A percentile compares a stretch with the other conserved stretches of the same genome.
Conservation (phyloP, 208 protist genomes). For the Acanthamoeba royreba region DNA sequence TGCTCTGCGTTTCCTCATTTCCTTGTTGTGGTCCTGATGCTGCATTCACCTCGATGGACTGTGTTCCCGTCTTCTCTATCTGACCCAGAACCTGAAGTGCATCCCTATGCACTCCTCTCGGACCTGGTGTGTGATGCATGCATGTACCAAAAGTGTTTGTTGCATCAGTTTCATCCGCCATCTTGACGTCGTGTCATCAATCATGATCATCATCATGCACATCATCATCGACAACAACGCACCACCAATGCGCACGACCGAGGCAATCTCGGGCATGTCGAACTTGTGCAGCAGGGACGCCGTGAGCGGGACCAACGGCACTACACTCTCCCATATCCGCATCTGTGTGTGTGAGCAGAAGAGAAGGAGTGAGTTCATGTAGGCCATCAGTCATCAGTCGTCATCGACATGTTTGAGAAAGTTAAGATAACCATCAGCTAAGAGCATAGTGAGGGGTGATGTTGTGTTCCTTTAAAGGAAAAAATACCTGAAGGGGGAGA, state of each 20-base stretch:
- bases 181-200: too few relatives aligned
- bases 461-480: background rate
- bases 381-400: too few relatives aligned
- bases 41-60: background rate
- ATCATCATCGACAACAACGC: background rate
- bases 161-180: too few relatives aligned
- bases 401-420: too few relatives aligned
- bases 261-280: background rate
- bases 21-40: too few relatives aligned
- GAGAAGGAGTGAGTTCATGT: background rate
- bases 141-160: too few relatives aligned
- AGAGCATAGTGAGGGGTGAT: too few relatives aligned
- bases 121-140: background rate
- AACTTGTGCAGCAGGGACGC: background rate
- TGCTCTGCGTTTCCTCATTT: too few relatives aligned
- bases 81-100: background rate
- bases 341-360: background rate
- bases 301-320: background rate
- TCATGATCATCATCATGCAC: background rate
- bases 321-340: background rate
- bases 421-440: too few relatives aligned
- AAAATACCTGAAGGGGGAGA: background rate
- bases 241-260: background rate
- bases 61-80: background rate
- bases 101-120: background rate